phyloP scores from a whole-genome alignment of 2,329 filamentous ascomycete genomes.

The Teratosphaeria zuluensis region DNA sequence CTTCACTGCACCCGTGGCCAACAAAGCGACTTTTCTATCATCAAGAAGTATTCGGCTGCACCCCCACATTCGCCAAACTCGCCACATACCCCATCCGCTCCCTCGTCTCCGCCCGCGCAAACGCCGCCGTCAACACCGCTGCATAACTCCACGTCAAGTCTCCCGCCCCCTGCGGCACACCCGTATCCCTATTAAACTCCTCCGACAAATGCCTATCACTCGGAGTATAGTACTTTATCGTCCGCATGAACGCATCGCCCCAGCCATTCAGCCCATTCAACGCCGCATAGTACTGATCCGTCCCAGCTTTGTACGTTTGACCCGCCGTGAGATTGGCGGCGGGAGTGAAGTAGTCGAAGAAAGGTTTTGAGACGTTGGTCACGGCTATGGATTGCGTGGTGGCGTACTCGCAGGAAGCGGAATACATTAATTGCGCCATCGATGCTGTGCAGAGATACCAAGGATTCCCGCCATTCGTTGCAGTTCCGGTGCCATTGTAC shows the following conservation, averaged over 20 bases:
- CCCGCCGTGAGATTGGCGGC: conserved; percentile 11
- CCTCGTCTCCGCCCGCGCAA: conserved; percentile 18
- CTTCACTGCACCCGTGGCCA: too few species aligned
- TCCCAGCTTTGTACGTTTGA: conserved; percentile 15
- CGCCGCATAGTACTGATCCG: conserved; percentile 12
- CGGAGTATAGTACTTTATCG: conserved; percentile 24
- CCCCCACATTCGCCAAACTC: conserved; percentile 16
- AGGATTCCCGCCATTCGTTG: conserved; percentile 23
- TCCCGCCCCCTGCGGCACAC: conserved; percentile 18
- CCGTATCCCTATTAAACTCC: conserved; percentile 23
- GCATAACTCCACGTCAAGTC: conserved; percentile 28
- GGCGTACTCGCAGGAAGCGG: conserved; percentile 13
- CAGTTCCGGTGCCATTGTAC: conserved; percentile 24
- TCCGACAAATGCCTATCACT: conserved; percentile 19
- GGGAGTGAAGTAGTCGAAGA: conserved; percentile 27
- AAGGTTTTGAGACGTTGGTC: conserved; percentile 21
- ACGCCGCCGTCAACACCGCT: conserved; percentile 21
- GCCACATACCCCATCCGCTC: conserved; percentile 12
- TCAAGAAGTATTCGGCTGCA: not conserved
- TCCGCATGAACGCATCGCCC: conserved; percentile 27
- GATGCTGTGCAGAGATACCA: conserved; percentile 27
- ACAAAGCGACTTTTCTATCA: too few species aligned
- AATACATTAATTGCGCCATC: conserved; percentile 24
- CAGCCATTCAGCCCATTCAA: conserved; percentile 22
- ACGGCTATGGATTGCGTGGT: conserved; percentile 14